Evolutionary conservation across 352 stramenopile genomes (phyloP).

Genomic region (Phytophthora quininea): DNA sequence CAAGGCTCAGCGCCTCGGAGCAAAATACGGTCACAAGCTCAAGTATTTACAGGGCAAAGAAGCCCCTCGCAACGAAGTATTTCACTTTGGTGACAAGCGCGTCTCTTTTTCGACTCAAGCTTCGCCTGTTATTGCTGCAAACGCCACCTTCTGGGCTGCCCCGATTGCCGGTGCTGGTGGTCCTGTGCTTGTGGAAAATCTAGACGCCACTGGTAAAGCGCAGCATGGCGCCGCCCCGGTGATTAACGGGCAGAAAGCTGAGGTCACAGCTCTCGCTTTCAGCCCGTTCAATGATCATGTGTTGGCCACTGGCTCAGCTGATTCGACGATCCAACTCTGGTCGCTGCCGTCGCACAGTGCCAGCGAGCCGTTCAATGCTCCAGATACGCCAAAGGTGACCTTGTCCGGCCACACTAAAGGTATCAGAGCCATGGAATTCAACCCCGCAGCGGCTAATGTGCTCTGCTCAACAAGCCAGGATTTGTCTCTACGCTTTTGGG

Average conservation of each 20-base stretch:
- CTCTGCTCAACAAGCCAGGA: constrained; percentile 67
- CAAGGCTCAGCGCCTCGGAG: constrained; percentile 68
- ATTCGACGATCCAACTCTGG: constrained; percentile 72
- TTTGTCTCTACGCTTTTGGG: constrained; percentile 76
- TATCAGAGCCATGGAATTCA: constrained; percentile 67
- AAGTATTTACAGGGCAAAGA: constrained; percentile 81
- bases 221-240: constrained; percentile 40
- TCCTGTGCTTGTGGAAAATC: constrained; percentile 62
- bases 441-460: constrained; percentile 65
- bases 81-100: constrained; percentile 57
- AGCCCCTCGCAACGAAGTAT: constrained; percentile 58
- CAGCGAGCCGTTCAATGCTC: constrained; percentile 7
- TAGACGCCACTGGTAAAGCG: constrained; percentile 58
- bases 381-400: constrained; percentile 19
- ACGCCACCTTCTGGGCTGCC: constrained; percentile 59
- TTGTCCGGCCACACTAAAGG: constrained; percentile 60
- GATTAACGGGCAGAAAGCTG: constrained; percentile 71
- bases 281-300: constrained; percentile 57
- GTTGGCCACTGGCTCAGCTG: constrained; percentile 63
- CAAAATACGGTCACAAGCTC: constrained; percentile 79
- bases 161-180: constrained; percentile 65
- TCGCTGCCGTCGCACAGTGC: constrained; percentile 30
- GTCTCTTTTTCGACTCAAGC: constrained; percentile 47
- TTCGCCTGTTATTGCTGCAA: constrained; percentile 59
- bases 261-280: constrained; percentile 72